phyloP scores from a whole-genome alignment of 2,329 filamentous ascomycete species.

The Xylaria sp. region DNA sequence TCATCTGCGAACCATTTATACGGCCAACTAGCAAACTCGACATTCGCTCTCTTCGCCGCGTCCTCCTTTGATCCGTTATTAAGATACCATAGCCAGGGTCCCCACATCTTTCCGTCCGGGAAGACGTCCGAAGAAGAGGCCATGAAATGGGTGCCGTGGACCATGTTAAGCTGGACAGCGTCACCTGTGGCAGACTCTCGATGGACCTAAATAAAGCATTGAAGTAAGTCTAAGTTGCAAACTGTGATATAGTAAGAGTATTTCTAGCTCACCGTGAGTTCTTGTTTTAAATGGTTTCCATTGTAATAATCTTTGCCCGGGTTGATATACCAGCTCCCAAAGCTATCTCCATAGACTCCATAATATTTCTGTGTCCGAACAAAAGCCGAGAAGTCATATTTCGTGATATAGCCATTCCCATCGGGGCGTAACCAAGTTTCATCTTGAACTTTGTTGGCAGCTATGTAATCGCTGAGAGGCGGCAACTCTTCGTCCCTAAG shows the following conservation, averaged over 20 bases:
- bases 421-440: slow-evolving; percentile 63
- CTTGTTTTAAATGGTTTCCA: slow-evolving; percentile 64
- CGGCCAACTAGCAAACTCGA: slow-evolving; percentile 59
- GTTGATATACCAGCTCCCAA: slow-evolving; percentile 64
- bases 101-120: slow-evolving; percentile 56
- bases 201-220: slow-evolving; percentile 50
- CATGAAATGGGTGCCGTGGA: slow-evolving; percentile 63
- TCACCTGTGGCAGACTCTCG: slow-evolving; percentile 62
- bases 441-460: slow-evolving; percentile 62
- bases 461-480: slow-evolving; percentile 55
- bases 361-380: slow-evolving; percentile 57
- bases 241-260: neutral
- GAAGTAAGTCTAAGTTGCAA: neutral
- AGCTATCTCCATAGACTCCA: slow-evolving; percentile 61
- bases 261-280: slow-evolving; percentile 54
- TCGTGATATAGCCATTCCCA: slow-evolving; percentile 61
- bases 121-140: slow-evolving; percentile 52
- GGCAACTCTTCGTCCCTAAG: slow-evolving; percentile 59
- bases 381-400: slow-evolving; percentile 57
- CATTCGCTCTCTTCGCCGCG: slow-evolving; percentile 52
- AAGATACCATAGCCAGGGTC: slow-evolving; percentile 58
- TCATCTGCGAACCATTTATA: slow-evolving; percentile 61
- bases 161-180: slow-evolving; percentile 64
- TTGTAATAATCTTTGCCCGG: slow-evolving; percentile 64
- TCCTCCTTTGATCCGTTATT: slow-evolving; percentile 61